phyloP scores from a whole-genome alignment of 805 yeast species.

The Ogataea nitratoaversa region DNA sequence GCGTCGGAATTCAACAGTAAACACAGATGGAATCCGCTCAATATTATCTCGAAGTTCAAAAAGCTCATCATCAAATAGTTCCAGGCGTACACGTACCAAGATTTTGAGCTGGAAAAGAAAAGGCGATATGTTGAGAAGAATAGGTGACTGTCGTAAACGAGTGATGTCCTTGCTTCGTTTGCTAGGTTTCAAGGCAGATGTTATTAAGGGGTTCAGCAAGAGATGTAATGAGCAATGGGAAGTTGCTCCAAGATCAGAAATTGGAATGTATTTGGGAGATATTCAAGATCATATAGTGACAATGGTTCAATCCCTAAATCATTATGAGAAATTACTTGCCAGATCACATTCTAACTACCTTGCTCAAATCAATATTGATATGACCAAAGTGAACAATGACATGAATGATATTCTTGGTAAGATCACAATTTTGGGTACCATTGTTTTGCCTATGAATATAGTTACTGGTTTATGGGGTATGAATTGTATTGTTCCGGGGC shows the following conservation, averaged over 20 bases:
- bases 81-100: slow-evolving; percentile 26
- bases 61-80: slow-evolving; percentile 12
- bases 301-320: slow-evolving; percentile 93
- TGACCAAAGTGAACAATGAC: slow-evolving; percentile 95
- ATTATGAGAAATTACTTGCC: slow-evolving; percentile 89
- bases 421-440: slow-evolving; percentile 89
- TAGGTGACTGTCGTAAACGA: slow-evolving; percentile 91
- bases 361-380: slow-evolving; percentile 95
- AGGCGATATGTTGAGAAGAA: slow-evolving; percentile 91
- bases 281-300: slow-evolving; percentile 96
- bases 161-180: slow-evolving; percentile 87
- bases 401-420: slow-evolving; percentile 95
- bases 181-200: slow-evolving; percentile 92
- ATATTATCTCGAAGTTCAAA: slow-evolving; percentile 12
- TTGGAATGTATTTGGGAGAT: slow-evolving; percentile 93
- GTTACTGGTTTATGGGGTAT: slow-evolving; percentile 98
- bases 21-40: slow-evolving; percentile 21
- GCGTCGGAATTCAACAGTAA: slow-evolving; percentile 26
- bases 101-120: slow-evolving; percentile 79
- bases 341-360: slow-evolving; percentile 94
- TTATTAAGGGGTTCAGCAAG: slow-evolving; percentile 92
- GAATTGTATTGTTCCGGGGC: slow-evolving; percentile 97
- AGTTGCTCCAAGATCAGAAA: slow-evolving; percentile 75
- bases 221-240: slow-evolving; percentile 84
- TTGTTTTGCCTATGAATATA: slow-evolving; percentile 90